Evolutionary conservation across 2,329 filamentous ascomycete species (phyloP).

Genomic region (Bisporella sp.): DNA sequence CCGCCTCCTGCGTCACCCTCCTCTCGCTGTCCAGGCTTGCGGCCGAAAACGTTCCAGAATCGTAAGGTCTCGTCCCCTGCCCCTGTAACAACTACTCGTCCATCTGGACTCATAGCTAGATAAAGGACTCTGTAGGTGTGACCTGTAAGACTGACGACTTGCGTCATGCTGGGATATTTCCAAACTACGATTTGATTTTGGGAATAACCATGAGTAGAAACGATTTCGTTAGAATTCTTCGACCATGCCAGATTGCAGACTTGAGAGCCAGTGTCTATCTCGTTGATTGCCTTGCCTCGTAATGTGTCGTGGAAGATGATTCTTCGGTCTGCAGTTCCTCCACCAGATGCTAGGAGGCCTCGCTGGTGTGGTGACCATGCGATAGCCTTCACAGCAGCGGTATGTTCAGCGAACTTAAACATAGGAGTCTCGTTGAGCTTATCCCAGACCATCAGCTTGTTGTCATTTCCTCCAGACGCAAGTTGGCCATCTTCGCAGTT

Average conservation of each 20-base stretch:
- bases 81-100: conserved; percentile 87
- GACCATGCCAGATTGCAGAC: conserved; percentile 99
- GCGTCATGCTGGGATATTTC: conserved; percentile 98
- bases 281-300: conserved; percentile 72
- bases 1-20: conserved; percentile 58
- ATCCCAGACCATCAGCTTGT: conserved; percentile 98
- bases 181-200: conserved; percentile 99
- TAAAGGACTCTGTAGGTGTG: conserved; percentile 97
- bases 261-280: conserved; percentile 93
- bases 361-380: conserved; percentile 96
- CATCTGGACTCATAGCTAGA: conserved; percentile 94
- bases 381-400: conserved; percentile 94
- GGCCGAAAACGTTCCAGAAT: conserved; percentile 95
- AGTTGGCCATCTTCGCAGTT: conserved; percentile 94
- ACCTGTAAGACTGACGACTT: conserved; percentile 89
- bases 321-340: conserved; percentile 88
- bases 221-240: conserved; percentile 95
- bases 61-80: conserved; percentile 92
- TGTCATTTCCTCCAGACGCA: conserved; percentile 94
- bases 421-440: conserved; percentile 87
- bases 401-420: conserved; percentile 92
- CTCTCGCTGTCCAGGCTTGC: conserved; percentile 62
- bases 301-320: conserved; percentile 98
- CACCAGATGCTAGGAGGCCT: conserved; percentile 88
- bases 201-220: conserved; percentile 93